Percentiles rank a stretch among this genome's conserved stretches.
phyloP scores from a whole-genome alignment of 108 stramenopile genomes.

The Skeletonema potamos region DNA sequence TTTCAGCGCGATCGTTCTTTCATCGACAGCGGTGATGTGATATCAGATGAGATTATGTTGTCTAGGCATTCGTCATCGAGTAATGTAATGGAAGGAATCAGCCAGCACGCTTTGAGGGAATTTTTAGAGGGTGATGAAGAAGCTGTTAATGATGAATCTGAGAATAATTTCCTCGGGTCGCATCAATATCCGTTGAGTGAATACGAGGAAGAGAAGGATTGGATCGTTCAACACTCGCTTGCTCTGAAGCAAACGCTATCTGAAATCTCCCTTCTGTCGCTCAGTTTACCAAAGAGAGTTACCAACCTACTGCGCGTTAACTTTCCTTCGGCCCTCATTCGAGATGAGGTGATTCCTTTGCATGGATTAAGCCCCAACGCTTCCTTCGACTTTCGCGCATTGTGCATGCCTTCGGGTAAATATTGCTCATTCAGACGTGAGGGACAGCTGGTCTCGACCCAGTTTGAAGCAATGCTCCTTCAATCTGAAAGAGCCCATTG shows the following conservation, averaged over 20 bases:
- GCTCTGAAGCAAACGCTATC: slow-evolving; percentile 1
- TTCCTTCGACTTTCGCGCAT: slow-evolving; percentile 64
- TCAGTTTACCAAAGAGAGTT: slow-evolving; percentile 37
- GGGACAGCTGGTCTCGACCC: slow-evolving; percentile 56
- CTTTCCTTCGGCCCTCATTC: slow-evolving; percentile 59
- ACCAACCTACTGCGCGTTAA: slow-evolving; percentile 50
- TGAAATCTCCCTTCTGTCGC: slow-evolving; percentile 2
- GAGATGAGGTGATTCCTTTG: slow-evolving; percentile 47
- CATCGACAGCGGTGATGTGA: not conserved
- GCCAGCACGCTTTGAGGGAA: not conserved
- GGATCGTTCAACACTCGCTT: slow-evolving; percentile 51
- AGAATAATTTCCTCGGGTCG: slow-evolving; percentile 23
- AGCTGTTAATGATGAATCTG: slow-evolving; percentile 1
- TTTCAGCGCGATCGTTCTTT: not conserved
- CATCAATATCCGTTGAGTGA: slow-evolving; percentile 55
- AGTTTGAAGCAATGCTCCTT: slow-evolving; percentile 28
- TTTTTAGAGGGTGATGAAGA: not conserved
- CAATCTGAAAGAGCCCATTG: slow-evolving; percentile 52
- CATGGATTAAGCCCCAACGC: slow-evolving; percentile 38
- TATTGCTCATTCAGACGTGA: slow-evolving; percentile 72
- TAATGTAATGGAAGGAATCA: not conserved
- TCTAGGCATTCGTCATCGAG: not conserved
- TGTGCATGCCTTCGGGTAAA: slow-evolving; percentile 67
- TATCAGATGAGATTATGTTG: not conserved
- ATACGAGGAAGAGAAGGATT: slow-evolving; percentile 44